These are phyloP conservation scores for Xerocomellus dryophilus DNA, from an alignment of 768 basidiomycete genomes.

Conservation along the genomic window DNA sequence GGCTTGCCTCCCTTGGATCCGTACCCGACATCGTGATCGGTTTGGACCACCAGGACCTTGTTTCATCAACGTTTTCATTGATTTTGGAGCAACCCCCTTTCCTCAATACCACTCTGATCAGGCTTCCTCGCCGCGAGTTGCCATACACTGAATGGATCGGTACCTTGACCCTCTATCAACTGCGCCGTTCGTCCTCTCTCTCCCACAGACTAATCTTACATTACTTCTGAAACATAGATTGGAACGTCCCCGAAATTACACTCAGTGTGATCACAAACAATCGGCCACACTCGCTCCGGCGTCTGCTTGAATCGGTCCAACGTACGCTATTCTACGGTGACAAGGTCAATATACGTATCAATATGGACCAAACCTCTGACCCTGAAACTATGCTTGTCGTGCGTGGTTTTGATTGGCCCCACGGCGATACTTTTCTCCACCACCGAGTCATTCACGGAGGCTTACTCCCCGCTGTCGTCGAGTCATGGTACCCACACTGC, in stretches of 20 bases:
- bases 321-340: slow-evolving; percentile 67
- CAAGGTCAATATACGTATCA: slow-evolving; percentile 57
- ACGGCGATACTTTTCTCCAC: slow-evolving; percentile 58
- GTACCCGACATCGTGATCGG: slow-evolving; percentile 35
- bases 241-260: slow-evolving; percentile 67
- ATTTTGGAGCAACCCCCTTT: slow-evolving; percentile 21
- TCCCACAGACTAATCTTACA: slow-evolving; percentile 7
- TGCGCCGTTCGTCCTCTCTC: slow-evolving; percentile 14
- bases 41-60: slow-evolving; percentile 29
- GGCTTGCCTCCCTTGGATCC: slow-evolving; percentile 31
- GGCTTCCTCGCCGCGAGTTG: slow-evolving; percentile 49
- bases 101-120: slow-evolving; percentile 36
- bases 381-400: slow-evolving; percentile 52
- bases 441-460: slow-evolving; percentile 79
- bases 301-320: slow-evolving; percentile 62
- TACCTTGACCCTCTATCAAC: slow-evolving; percentile 53
- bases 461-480: slow-evolving; percentile 77
- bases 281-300: slow-evolving; percentile 64
- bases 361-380: slow-evolving; percentile 76
- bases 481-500: slow-evolving; percentile 81
- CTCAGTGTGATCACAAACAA: slow-evolving; percentile 76
- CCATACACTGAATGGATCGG: slow-evolving; percentile 59
- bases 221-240: slow-evolving; percentile 46
- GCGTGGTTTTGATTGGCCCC: slow-evolving; percentile 53
- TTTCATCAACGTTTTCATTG: slow-evolving; percentile 22